phyloP scores from a whole-genome alignment of 176 grass and related monocot species.

The Aegilops longissima region DNA sequence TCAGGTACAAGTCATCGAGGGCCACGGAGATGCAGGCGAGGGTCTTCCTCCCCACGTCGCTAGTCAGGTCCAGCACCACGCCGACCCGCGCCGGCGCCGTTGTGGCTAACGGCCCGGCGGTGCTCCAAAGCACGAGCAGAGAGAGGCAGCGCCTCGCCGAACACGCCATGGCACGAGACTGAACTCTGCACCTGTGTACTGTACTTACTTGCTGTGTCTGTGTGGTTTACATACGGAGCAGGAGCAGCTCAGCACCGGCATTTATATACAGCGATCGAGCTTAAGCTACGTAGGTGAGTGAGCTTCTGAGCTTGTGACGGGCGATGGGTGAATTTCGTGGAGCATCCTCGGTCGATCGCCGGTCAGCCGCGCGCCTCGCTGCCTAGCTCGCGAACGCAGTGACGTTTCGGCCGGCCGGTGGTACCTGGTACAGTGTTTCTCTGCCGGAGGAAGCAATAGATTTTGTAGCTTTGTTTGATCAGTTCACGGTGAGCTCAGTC shows the following conservation, averaged over 20 bases:
- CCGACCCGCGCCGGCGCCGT: constrained; percentile 4
- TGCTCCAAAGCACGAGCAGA: background rate
- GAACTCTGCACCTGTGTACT: background rate
- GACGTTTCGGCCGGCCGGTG: background rate
- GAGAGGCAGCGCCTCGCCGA: background rate
- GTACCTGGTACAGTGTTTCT: background rate
- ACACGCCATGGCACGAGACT: background rate
- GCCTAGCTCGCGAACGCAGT: background rate
- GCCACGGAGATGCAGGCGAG: constrained; percentile 37
- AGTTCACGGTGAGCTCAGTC: background rate
- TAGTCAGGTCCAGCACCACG: constrained; percentile 35
- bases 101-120: background rate
- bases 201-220: background rate
- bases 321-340: background rate
- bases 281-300: background rate
- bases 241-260: background rate
- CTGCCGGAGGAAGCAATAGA: background rate
- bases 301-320: too few species aligned
- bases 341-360: background rate
- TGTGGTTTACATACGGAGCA: background rate
- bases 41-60: constrained; percentile 17
- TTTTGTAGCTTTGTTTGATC: background rate
- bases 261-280: background rate
- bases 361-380: background rate
- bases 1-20: constrained; percentile 34